These are phyloP conservation scores for Phytopythium sindhum DNA, from an alignment of 352 stramenopile species.

Conservation along the genomic window DNA sequence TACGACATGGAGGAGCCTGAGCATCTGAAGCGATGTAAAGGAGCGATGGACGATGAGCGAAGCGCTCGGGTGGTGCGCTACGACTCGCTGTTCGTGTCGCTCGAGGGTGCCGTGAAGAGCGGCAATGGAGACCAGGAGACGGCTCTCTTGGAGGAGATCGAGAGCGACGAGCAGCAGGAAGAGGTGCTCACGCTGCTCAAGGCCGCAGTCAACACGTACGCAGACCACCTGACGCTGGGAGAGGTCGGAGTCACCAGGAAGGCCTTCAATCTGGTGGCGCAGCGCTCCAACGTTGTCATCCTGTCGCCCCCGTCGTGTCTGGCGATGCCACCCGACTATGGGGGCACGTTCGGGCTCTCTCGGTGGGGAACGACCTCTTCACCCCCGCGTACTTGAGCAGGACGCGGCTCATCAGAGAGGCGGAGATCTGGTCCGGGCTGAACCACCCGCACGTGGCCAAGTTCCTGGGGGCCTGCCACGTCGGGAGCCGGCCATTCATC, in stretches of 20 bases:
- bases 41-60: neutral
- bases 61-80: neutral
- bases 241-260: neutral
- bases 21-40: neutral
- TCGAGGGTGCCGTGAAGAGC: neutral
- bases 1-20: neutral
- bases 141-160: neutral
- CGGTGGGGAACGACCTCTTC: constrained; percentile 3
- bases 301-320: neutral
- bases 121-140: neutral
- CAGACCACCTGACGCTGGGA: neutral
- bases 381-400: neutral
- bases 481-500: neutral
- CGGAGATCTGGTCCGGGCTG: neutral
- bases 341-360: neutral
- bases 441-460: constrained; percentile 7
- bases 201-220: neutral
- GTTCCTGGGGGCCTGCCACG: constrained; percentile 3
- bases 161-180: neutral
- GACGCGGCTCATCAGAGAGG: neutral
- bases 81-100: neutral
- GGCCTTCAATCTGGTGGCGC: neutral
- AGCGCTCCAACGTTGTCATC: neutral
- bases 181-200: constrained; percentile 2
- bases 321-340: neutral